These are phyloP conservation scores for Conticribra guillardii DNA, from an alignment of 108 stramenopile species.

Conservation along the genomic window DNA sequence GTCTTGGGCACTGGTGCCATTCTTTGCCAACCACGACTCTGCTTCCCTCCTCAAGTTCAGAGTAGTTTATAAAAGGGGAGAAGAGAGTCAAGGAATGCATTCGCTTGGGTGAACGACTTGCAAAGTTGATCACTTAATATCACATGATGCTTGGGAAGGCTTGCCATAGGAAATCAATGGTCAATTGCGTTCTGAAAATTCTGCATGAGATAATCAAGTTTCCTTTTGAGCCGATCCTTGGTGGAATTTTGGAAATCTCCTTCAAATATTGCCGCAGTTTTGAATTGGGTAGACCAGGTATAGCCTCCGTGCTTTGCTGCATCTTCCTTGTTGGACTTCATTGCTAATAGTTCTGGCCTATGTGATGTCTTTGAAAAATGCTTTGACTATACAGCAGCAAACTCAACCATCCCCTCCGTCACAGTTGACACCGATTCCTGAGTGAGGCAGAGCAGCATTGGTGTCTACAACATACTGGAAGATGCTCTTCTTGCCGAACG, in stretches of 20 bases:
- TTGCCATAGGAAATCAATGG: slow-evolving; percentile 3
- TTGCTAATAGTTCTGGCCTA: not conserved
- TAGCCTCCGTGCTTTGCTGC: too few relatives aligned
- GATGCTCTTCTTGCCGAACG: not conserved
- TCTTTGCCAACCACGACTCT: not conserved
- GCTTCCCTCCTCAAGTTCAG: not conserved
- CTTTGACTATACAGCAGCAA: slow-evolving; percentile 8
- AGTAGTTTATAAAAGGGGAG: not conserved
- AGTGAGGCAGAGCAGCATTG: not conserved
- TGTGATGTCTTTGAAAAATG: not conserved
- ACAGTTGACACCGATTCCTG: not conserved
- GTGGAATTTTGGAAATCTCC: slow-evolving; percentile 6
- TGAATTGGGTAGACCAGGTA: too few relatives aligned
- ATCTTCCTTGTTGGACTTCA: not conserved
- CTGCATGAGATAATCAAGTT: not conserved
- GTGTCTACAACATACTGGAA: not conserved
- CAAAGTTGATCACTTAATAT: not conserved
- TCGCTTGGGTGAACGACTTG: not conserved
- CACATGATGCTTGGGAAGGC: not conserved
- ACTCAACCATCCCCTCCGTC: not conserved
- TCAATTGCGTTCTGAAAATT: slow-evolving; percentile 4
- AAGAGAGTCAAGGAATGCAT: slow-evolving; percentile 9
- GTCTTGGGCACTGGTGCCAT: not conserved
- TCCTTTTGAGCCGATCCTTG: not conserved
- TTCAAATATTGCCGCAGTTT: too few relatives aligned